phyloP scores from a whole-genome alignment of 768 basidiomycete genomes.

The Hericium rajendrae region DNA sequence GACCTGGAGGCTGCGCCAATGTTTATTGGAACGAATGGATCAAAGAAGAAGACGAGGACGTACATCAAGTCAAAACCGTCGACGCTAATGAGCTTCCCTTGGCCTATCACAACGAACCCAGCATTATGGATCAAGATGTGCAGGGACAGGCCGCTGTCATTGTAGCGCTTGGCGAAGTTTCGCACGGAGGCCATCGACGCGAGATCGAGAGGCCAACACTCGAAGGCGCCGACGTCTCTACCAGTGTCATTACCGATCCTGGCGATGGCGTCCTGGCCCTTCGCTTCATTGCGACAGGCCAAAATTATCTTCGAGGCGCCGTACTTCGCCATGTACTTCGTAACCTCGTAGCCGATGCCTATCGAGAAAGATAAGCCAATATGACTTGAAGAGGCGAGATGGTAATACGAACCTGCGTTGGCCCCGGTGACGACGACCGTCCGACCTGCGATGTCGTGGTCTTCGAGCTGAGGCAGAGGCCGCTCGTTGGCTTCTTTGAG shows the following conservation, averaged over 20 bases:
- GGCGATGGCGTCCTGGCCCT: background rate
- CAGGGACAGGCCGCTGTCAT: background rate
- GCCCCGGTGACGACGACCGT: background rate
- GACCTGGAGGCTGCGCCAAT: background rate
- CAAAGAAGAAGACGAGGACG: background rate
- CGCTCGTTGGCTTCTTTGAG: background rate
- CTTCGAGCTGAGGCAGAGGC: background rate
- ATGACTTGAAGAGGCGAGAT: background rate
- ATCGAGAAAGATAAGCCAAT: background rate
- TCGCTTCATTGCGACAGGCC: background rate
- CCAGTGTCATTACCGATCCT: background rate
- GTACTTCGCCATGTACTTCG: background rate
- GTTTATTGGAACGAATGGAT: too few relatives aligned
- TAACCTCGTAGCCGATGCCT: background rate
- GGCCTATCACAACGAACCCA: background rate
- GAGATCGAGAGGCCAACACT: background rate
- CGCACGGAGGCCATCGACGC: background rate
- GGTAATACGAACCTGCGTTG: background rate
- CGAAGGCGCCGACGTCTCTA: background rate
- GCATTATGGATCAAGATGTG: background rate
- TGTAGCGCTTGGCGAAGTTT: background rate
- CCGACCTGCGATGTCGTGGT: background rate
- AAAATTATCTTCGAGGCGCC: background rate
- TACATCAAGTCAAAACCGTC: background rate
- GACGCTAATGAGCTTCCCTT: background rate